These are phyloP conservation scores for Paraphoma chrysanthemicola DNA, from an alignment of 2,329 filamentous ascomycete species.

Conservation along the genomic window DNA sequence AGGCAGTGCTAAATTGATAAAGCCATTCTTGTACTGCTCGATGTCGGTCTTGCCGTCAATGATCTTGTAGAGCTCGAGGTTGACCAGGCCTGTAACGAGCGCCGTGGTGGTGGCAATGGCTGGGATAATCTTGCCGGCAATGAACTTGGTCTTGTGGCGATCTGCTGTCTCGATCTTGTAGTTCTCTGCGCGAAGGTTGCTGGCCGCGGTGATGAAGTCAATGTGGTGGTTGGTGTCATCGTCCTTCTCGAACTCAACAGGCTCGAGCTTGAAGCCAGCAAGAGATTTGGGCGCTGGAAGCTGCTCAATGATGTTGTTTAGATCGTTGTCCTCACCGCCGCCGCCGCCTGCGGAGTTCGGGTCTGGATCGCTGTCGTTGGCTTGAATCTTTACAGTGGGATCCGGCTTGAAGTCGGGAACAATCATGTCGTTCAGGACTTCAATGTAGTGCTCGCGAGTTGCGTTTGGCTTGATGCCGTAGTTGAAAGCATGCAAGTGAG, in stretches of 20 bases:
- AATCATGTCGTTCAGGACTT: constrained; percentile 89
- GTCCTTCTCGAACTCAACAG: constrained; percentile 98
- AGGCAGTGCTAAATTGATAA: constrained; percentile 92
- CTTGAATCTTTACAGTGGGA: constrained; percentile 93
- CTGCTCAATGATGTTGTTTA: constrained; percentile 73
- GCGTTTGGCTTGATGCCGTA: constrained; percentile 91
- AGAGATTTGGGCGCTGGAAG: constrained; percentile 82
- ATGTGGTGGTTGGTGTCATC: constrained; percentile 98
- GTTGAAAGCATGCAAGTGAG: constrained; percentile 96
- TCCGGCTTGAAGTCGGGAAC: constrained; percentile 94
- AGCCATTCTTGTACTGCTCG: constrained; percentile 99
- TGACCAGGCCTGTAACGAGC: constrained; percentile 89
- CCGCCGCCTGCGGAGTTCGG: constrained; percentile 74
- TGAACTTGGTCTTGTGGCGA: constrained; percentile 98
- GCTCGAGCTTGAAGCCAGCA: constrained; percentile 85
- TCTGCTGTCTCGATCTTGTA: constrained; percentile 96
- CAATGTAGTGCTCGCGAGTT: constrained; percentile 74
- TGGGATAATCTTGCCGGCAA: constrained; percentile 98
- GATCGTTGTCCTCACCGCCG: constrained; percentile 74
- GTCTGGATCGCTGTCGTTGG: constrained; percentile 92
- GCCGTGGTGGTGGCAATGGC: constrained; percentile 98
- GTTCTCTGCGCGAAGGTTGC: constrained; percentile 95
- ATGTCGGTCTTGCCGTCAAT: constrained; percentile 95
- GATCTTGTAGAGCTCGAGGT: constrained; percentile 95
- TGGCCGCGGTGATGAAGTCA: constrained; percentile 97